Conservation (phyloP, 129 eudicot species). For the Centrapalus pauciflorus region DNA sequence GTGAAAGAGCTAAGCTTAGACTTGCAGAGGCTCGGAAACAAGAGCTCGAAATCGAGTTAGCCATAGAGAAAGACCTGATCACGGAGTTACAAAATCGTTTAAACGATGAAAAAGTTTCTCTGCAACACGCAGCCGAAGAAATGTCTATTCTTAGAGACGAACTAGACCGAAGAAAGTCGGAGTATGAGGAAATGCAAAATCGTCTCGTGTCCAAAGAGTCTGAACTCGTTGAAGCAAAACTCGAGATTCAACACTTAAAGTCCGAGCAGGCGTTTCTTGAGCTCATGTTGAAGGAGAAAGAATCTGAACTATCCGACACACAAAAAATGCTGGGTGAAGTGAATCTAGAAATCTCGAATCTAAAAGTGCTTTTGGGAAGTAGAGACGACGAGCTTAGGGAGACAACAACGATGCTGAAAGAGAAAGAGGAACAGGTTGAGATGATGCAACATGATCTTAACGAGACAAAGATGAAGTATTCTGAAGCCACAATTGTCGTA, state of each 20-base stretch:
- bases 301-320: constrained; percentile 52
- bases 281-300: constrained; percentile 51
- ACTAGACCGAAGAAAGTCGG: constrained; percentile 42
- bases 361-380: constrained; percentile 41
- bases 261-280: constrained; percentile 53
- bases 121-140: constrained; percentile 45
- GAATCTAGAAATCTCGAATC: constrained; percentile 50
- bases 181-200: constrained; percentile 38
- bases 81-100: constrained; percentile 45
- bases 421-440: constrained; percentile 50
- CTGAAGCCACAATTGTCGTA: constrained; percentile 59
- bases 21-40: constrained; percentile 57
- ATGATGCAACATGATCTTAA: constrained; percentile 43
- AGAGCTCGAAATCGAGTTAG: constrained; percentile 69
- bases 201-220: constrained; percentile 57
- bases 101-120: constrained; percentile 46
- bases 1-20: constrained; percentile 69
- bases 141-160: constrained; percentile 45
- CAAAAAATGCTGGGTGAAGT: constrained; percentile 43
- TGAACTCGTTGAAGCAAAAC: constrained; percentile 72
- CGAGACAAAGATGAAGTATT: constrained; percentile 43
- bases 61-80: constrained; percentile 57
- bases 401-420: constrained; percentile 45
- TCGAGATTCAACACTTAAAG: constrained; percentile 63
- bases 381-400: constrained; percentile 49